Evolutionary conservation across 176 grass and related monocot species (phyloP), one percentile per base, ranked within the genome.

Genomic region (Pontederia crassipes): DNA sequence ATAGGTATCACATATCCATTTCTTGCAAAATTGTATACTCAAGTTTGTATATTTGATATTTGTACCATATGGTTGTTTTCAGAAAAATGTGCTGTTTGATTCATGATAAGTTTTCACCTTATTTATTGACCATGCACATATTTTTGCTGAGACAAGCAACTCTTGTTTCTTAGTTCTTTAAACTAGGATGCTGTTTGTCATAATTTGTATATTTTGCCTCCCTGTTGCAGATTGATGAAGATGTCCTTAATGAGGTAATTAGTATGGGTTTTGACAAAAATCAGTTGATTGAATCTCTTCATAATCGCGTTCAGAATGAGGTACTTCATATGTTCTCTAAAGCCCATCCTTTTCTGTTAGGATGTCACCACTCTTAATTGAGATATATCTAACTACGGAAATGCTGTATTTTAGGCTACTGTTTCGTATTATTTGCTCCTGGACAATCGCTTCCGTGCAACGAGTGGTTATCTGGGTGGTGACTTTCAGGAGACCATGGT

Each of bases 341-440:
- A 32, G 32, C 20, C 20, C 20, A 24, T 24, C 20, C 61, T 3
- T 62, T 59, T 17, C 67, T 28, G 10, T 48, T 35, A 7, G 46
- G n/a, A n/a, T 28, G 18, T 28, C 46, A 59, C 28, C 16, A 52
- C 67, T 27, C 48, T 10, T 72, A 47, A 45, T 49, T 73, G 29
- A 56, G 66, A 46, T 14, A 12, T 74, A 14, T 62, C 57, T 67
- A 50, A 75, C 46, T 64, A 65, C 80, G 28, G 4, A 35, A 72
- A 48, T 13, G 10, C 24, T 53, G 67, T 16, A 79, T 11, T 45
- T 11, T 74, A 95, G 86, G 90, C 90, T 48, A 89, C 90, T 53
- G 90, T 95, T 70, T 79, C 90, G 29, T 95, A 95, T 77, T 95
- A 89, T 76, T 84, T 95, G 45, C 75, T 89, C 64, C 64, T 95